These are phyloP conservation scores for Paratinospora sagittata DNA, from an alignment of 164 flowering plant species.

Conservation along the genomic window DNA sequence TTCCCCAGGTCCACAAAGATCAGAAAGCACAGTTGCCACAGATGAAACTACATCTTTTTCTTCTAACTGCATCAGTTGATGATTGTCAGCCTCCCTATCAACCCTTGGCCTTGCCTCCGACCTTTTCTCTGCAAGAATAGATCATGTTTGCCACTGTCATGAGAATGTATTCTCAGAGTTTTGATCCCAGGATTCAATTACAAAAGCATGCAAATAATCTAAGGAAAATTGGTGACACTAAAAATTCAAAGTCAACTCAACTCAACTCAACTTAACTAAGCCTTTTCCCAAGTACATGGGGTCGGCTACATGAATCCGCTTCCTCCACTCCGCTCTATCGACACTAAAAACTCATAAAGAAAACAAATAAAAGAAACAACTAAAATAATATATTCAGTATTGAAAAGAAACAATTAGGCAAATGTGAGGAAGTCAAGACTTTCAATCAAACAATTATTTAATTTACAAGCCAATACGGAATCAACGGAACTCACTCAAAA, in stretches of 20 bases:
- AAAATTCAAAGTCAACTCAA: too few relatives aligned
- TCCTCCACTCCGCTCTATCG: too few relatives aligned
- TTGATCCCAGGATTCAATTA: not conserved
- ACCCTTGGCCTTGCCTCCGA: constrained; percentile 64
- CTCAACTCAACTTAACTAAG: too few relatives aligned
- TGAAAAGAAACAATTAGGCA: not conserved
- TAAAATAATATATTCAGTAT: not conserved
- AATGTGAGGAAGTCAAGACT: not conserved
- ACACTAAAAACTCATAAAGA: not conserved
- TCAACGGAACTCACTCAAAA: not conserved
- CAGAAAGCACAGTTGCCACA: constrained; percentile 91
- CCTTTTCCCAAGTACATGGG: too few relatives aligned
- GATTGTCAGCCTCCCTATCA: constrained; percentile 77
- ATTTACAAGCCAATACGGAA: not conserved
- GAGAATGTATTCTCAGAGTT: not conserved
- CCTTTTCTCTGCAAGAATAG: constrained; percentile 57
- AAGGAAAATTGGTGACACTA: not conserved
- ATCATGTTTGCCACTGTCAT: not conserved
- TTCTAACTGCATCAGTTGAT: constrained; percentile 76
- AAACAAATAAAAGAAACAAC: not conserved
- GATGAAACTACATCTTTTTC: constrained; percentile 95
- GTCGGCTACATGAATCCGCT: too few relatives aligned
- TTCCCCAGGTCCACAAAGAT: constrained; percentile 95
- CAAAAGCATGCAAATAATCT: not conserved
- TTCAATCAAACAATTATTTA: too few relatives aligned